Percentiles rank a stretch among this genome's conserved stretches.
Evolutionary conservation across 2,329 filamentous ascomycete species (phyloP).

Genomic region (Colletotrichum shisoi): DNA sequence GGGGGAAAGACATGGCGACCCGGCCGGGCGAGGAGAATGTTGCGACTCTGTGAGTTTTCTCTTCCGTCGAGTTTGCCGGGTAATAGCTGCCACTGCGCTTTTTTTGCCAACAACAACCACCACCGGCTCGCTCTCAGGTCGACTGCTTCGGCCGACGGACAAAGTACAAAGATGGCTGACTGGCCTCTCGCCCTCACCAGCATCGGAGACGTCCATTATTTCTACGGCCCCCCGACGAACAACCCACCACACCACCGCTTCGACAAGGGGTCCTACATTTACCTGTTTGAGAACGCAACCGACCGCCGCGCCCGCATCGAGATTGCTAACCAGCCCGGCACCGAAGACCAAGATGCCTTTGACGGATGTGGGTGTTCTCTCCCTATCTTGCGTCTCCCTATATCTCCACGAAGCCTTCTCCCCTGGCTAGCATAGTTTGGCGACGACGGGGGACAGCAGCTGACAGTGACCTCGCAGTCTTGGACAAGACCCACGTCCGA

Average conservation of each 20-base stretch:
- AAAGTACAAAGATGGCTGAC: slow-evolving; percentile 41
- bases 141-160: not conserved
- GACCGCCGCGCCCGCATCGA: slow-evolving; percentile 75
- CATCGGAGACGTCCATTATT: slow-evolving; percentile 82
- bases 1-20: slow-evolving; percentile 52
- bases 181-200: slow-evolving; percentile 52
- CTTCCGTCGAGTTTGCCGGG: not conserved
- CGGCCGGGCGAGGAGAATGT: slow-evolving; percentile 60
- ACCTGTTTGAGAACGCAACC: slow-evolving; percentile 77
- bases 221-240: slow-evolving; percentile 71
- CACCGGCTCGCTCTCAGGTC: not conserved
- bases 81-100: not conserved
- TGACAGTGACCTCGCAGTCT: slow-evolving; percentile 55
- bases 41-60: slow-evolving; percentile 59
- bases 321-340: slow-evolving; percentile 77
- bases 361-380: slow-evolving; percentile 69
- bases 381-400: not conserved
- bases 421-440: not conserved
- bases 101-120: not conserved
- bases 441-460: not conserved
- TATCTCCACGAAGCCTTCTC: slow-evolving; percentile 38
- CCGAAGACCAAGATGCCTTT: slow-evolving; percentile 80
- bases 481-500: slow-evolving; percentile 70
- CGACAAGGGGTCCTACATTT: slow-evolving; percentile 80
- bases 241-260: slow-evolving; percentile 81